These are phyloP conservation scores for Gastrolobium bilobum DNA, from an alignment of 306 rosid genomes.

Conservation along the genomic window DNA sequence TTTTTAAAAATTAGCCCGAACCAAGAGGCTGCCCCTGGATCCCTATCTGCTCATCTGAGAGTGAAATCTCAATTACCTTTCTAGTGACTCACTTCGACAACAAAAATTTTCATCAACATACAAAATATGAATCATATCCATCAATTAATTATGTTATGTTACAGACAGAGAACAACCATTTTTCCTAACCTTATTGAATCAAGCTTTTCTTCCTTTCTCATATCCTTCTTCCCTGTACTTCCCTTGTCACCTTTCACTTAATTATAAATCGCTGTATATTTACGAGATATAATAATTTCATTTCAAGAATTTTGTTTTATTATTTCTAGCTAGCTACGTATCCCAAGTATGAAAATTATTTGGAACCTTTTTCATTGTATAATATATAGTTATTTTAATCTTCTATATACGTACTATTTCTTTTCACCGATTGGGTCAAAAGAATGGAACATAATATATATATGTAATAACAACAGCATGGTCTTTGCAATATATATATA, in stretches of 20 bases:
- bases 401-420: background rate
- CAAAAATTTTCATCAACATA: too few species aligned
- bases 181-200: conserved; percentile 39
- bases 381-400: background rate
- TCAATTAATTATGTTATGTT: background rate
- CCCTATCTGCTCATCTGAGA: too few species aligned
- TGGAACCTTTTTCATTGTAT: conserved; percentile 12
- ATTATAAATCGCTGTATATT: conserved; percentile 49
- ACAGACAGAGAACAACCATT: conserved; percentile 2
- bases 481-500: background rate
- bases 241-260: conserved; percentile 46
- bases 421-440: background rate
- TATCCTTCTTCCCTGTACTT: conserved; percentile 37
- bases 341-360: conserved; percentile 41
- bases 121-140: too few species aligned
- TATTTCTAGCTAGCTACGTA: conserved; percentile 31
- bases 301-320: conserved; percentile 56
- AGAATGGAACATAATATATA: background rate
- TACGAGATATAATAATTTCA: conserved; percentile 53
- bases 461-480: background rate
- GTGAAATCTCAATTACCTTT: too few species aligned
- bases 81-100: too few species aligned
- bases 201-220: conserved; percentile 56
- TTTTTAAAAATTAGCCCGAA: too few species aligned
- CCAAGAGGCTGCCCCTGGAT: too few species aligned